phyloP scores from a whole-genome alignment of 495 filamentous ascomycete genomes.

The Neurospora intermedia region DNA sequence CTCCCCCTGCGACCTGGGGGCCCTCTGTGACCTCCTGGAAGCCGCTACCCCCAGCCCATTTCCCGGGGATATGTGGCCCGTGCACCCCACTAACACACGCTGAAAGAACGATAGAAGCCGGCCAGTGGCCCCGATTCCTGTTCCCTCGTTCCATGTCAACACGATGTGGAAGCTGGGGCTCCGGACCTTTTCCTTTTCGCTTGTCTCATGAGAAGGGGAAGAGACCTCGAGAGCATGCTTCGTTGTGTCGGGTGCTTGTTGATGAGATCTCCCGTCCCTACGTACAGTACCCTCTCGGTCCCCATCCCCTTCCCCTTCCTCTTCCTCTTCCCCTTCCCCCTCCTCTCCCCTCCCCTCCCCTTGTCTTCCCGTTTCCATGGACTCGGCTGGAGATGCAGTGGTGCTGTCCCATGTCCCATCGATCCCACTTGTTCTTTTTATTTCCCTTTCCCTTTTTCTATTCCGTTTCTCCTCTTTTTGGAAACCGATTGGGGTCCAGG shows the following conservation, averaged over 20 bases:
- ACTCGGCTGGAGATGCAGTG: not conserved
- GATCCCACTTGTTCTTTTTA: not conserved
- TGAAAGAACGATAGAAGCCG: not conserved
- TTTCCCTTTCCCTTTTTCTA: not conserved
- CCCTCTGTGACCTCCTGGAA: not conserved
- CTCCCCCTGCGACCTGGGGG: not conserved
- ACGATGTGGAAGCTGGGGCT: not conserved
- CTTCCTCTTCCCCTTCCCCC: not conserved
- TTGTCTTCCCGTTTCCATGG: not conserved
- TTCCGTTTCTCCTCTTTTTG: not conserved
- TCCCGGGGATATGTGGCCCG: conserved; percentile 13
- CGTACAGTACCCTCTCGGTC: not conserved
- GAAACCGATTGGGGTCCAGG: not conserved
- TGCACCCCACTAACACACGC: conserved; percentile 8
- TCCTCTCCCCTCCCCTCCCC: not conserved
- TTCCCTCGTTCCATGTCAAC: not conserved
- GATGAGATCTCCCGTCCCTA: not conserved
- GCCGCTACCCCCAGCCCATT: conserved; percentile 9
- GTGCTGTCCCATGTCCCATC: not conserved
- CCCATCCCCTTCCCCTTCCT: not conserved
- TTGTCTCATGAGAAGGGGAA: not conserved
- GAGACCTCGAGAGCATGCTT: not conserved
- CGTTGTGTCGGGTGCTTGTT: not conserved
- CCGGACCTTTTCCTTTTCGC: not conserved
- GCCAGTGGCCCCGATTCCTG: not conserved